Conservation (phyloP, 1,139 yeast genomes). For the Lodderomyces oxycetoniae region DNA sequence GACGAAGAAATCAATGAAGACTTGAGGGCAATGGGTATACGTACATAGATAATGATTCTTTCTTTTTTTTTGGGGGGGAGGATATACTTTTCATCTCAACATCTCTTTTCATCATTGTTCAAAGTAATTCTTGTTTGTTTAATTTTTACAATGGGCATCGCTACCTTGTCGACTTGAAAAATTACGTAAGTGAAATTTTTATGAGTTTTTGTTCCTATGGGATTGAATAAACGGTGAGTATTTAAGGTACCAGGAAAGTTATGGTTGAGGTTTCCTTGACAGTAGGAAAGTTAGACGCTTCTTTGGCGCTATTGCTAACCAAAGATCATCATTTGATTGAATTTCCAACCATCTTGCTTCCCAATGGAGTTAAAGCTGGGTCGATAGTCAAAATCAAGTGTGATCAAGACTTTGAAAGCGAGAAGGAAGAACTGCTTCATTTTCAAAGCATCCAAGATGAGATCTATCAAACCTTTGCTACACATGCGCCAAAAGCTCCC, state of each 20-base stretch:
- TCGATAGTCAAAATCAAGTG: conserved; percentile 86
- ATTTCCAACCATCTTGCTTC: conserved; percentile 88
- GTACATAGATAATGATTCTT: too few relatives aligned
- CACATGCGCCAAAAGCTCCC: conserved; percentile 68
- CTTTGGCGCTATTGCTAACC: conserved; percentile 84
- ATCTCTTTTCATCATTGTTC: too few relatives aligned
- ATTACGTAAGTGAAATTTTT: too few relatives aligned
- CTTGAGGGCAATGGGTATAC: conserved; percentile 46
- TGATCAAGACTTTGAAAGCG: conserved; percentile 72
- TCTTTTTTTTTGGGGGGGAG: too few relatives aligned
- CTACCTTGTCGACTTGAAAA: too few relatives aligned
- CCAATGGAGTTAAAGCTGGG: conserved; percentile 89
- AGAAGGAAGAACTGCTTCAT: conserved; percentile 50
- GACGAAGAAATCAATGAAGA: conserved; percentile 64
- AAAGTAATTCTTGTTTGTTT: too few relatives aligned
- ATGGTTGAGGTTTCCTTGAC: conserved; percentile 90
- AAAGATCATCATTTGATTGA: conserved; percentile 93
- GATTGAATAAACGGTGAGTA: too few relatives aligned
- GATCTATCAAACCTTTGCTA: conserved; percentile 70
- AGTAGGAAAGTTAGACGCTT: conserved; percentile 94
- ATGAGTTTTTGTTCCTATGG: too few relatives aligned
- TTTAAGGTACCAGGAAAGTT: too few relatives aligned
- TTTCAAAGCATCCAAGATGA: conserved; percentile 70
- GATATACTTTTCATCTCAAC: too few relatives aligned
- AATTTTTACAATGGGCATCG: too few relatives aligned